phyloP scores from a whole-genome alignment of 1,284 basidiomycete genomes.

The Tilletiaria anomala region DNA sequence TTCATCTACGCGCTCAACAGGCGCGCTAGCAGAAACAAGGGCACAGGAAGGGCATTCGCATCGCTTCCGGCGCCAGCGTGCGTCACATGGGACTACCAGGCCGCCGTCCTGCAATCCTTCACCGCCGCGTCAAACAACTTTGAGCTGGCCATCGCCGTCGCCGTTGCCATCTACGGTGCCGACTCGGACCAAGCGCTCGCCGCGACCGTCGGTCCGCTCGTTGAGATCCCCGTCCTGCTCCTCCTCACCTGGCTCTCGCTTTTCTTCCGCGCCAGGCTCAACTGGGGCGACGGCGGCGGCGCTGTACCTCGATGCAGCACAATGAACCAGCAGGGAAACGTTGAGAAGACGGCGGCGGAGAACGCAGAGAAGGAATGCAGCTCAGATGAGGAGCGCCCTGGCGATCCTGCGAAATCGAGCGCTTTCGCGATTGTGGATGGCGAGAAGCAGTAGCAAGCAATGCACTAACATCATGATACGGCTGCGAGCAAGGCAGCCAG shows the following conservation, averaged over 20 bases:
- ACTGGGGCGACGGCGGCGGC: too few species aligned
- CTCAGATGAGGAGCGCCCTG: too few species aligned
- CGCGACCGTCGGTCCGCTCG: constrained; percentile 25
- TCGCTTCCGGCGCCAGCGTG: neutral
- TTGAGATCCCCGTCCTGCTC: constrained; percentile 54
- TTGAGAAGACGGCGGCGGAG: too few species aligned
- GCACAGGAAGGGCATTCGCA: neutral
- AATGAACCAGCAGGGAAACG: too few species aligned
- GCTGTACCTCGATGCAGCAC: too few species aligned
- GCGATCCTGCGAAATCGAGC: too few species aligned
- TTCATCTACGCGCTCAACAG: constrained; percentile 41
- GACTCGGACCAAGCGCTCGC: constrained; percentile 18
- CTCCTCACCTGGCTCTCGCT: constrained; percentile 58
- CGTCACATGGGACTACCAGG: constrained; percentile 38
- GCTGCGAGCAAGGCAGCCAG: too few species aligned
- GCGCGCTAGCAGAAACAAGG: constrained; percentile 6
- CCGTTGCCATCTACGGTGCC: constrained; percentile 53
- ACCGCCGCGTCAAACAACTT: constrained; percentile 46
- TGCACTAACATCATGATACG: too few species aligned
- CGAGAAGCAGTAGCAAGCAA: too few species aligned
- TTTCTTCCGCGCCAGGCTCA: constrained; percentile 45
- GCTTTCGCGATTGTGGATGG: too few species aligned
- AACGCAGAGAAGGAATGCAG: too few species aligned
- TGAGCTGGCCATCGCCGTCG: constrained; percentile 62
- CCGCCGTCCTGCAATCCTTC: constrained; percentile 43